Evolutionary conservation across 1,284 basidiomycete species (phyloP), one percentile per base, ranked within the genome.

Genomic region (Serendipita sp.): DNA sequence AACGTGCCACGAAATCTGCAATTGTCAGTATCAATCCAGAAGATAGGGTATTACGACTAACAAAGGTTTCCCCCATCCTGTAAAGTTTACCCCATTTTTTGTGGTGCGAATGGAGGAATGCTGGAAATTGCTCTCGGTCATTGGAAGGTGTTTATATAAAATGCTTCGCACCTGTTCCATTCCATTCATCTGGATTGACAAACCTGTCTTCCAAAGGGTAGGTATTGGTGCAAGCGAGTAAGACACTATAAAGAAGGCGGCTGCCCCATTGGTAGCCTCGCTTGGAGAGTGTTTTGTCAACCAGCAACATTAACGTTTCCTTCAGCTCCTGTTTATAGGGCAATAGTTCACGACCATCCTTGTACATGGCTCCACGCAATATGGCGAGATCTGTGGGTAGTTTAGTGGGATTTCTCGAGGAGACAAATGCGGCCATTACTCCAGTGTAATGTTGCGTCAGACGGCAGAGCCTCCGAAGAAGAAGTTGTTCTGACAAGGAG

Each of bases 391-490:
- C 84, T 86, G 55, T 41, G 26, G 34, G 64, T 60, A 62, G 41
- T 43, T 62, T 50, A 45, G 4, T 26, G 65, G n/a, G 62, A 58
- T 6, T 13, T 29, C 60, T 62, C 29, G 60, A 60, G 38, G 34
- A 35, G 45, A n/a, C 64, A 35, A 6, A 26, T 34, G 44, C 43
- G 65, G 63, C 44, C 58, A 71, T 84, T 72, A 87, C 85, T 91
- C 90, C 91, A 95, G 70, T 95, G 91, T 50, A 96, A 76, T 1
- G 90, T 87, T 2, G 90, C 88, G 72, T 97, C 93, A 1, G 88
- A 87, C 2, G 88, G 83, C 30, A 89, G 73, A 0, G 83, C 79
- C 1, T 85, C 83, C 4, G 81, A 80, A 26, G 82, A 83, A 3
- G 85, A 82, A 2, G 87, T 87, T 0, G 91, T 94, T 6, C 88